Percentiles rank a stretch among this genome's conserved stretches.
These are phyloP conservation scores for Xylaria sp. DNA, from an alignment of 2,329 filamentous ascomycete genomes.

Conservation along the genomic window DNA sequence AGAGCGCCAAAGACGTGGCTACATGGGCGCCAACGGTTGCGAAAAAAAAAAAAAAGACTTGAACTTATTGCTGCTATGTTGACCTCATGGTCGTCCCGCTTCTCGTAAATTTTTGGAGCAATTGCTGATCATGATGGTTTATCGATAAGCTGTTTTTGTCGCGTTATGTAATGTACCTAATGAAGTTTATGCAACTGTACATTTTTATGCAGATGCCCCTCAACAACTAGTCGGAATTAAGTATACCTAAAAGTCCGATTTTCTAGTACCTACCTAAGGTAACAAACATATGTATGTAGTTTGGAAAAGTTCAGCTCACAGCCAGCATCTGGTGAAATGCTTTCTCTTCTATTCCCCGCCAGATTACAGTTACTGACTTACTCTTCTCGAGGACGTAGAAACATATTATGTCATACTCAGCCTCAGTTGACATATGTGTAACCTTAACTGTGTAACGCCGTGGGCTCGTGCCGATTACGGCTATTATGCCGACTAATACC, in stretches of 20 bases:
- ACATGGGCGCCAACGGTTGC: slow-evolving; percentile 9
- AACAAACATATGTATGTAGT: neutral
- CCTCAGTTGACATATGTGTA: no score
- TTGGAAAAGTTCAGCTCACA: neutral
- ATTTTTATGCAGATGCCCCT: neutral
- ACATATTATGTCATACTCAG: no score
- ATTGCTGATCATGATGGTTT: slow-evolving; percentile 9
- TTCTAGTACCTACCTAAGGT: no score
- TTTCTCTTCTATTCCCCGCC: no score
- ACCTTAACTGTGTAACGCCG: no score
- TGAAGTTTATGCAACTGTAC: neutral
- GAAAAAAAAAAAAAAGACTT: neutral
- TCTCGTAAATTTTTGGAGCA: slow-evolving; percentile 39
- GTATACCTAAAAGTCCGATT: no score
- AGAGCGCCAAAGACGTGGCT: neutral
- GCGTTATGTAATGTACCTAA: neutral
- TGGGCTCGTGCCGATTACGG: no score
- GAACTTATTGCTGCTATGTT: slow-evolving; percentile 5
- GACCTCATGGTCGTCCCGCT: slow-evolving; percentile 30
- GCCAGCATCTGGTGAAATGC: no score
- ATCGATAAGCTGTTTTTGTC: slow-evolving; percentile 34
- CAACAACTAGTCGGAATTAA: no score
- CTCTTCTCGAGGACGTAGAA: no score
- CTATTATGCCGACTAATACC: neutral
- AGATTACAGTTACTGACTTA: no score